Base-by-base conservation (phyloP, 129 eudicot species). In the Lactuca saligna region DNA sequence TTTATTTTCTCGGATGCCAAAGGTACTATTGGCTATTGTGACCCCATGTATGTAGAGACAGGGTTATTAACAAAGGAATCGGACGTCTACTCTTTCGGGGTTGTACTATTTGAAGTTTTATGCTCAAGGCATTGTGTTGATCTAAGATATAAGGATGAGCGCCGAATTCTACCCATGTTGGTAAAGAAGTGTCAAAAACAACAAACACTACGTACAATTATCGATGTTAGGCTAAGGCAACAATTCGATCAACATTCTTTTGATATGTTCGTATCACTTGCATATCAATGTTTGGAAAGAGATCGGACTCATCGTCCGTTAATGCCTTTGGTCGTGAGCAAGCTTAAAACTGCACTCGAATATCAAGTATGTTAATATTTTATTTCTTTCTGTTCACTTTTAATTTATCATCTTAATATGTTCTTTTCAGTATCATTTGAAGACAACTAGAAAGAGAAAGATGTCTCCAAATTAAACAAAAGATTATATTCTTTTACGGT, bases 281-380 rank as follows among this genome's bases (percentile, higher is more conserved):
- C 70, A 2, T 65, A 65, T 49, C 70, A 65, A 11, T 65, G 70
- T 46, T 48, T 46, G 31, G 7, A 65, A 29, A 65, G 70, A 31
- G 70, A 65, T 65, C 39, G 42, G 32, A 12, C 8, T 5, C 46
- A 49, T 3, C 57, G 42, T 4, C 57, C 70, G 13, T 14, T 25
- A 48, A 65, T 49, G 58, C 42, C 13, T 65, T 65, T 13, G 14
- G 32, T 65, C 10, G 67, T 62, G 51, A 62, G 51, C 51, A 39
- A 38, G 51, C 51, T 62, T 8, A 8, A 62, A 62, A 12, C 42
- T 11, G 70, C 70, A 25, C 58, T 65, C 14, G 25, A 29, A 6
- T 46, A 65, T 14, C 54, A 65, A 49, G 58, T 65, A 48, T 5
- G 59, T 50, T 46, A 25, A 25, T 25, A 25, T 25, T 25, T 25